Evolutionary conservation across 768 basidiomycete species (phyloP).

Genomic region (Leccinum boreale): DNA sequence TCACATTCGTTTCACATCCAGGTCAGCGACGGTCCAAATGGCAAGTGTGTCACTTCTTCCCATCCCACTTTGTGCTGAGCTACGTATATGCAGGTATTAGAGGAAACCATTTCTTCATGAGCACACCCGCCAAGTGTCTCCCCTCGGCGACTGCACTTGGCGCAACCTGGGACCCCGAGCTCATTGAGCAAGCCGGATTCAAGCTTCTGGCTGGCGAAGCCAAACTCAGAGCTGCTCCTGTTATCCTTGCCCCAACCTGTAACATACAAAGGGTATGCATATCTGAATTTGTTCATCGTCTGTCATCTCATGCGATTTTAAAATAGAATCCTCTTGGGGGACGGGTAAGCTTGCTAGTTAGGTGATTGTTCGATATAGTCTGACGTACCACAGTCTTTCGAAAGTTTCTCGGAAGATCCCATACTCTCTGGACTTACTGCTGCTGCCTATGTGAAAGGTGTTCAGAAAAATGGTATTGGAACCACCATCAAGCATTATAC

Average conservation of each 20-base stretch:
- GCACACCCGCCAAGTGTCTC: conserved; percentile 76
- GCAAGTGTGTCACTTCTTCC: conserved; percentile 29
- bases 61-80: not conserved
- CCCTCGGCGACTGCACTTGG: conserved; percentile 73
- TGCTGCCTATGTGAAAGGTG: conserved; percentile 70
- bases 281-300: conserved; percentile 9
- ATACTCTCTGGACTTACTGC: conserved; percentile 67
- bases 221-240: conserved; percentile 63
- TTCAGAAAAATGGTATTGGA: conserved; percentile 75
- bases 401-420: conserved; percentile 80
- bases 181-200: conserved; percentile 59
- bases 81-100: conserved; percentile 39
- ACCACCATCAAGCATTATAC: conserved; percentile 81
- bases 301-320: not conserved
- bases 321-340: conserved; percentile 67
- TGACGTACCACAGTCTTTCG: conserved; percentile 51
- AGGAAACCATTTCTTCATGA: conserved; percentile 78
- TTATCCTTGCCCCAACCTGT: conserved; percentile 77
- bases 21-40: conserved; percentile 83
- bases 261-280: conserved; percentile 71
- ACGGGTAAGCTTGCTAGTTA: conserved; percentile 39
- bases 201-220: conserved; percentile 70
- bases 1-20: conserved; percentile 20
- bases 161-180: conserved; percentile 67
- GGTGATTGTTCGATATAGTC: conserved; percentile 1